These are phyloP conservation scores for Lactarius akahatsu DNA, from an alignment of 768 basidiomycete genomes.

Conservation along the genomic window DNA sequence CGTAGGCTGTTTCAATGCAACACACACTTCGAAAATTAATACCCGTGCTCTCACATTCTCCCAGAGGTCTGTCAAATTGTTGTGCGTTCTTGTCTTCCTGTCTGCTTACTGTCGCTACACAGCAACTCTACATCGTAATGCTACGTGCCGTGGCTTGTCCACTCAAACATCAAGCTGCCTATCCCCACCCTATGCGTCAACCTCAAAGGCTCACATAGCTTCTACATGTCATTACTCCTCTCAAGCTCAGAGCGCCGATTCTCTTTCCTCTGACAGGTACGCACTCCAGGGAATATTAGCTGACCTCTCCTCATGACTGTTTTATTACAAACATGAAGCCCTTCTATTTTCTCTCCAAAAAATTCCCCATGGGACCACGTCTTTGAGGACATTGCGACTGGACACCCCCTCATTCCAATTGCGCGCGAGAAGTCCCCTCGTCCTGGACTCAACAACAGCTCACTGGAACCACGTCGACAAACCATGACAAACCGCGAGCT, in stretches of 20 bases:
- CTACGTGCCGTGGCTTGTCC: background rate
- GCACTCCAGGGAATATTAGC: background rate
- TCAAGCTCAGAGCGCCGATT: slow-evolving; percentile 2
- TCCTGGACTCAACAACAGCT: slow-evolving; percentile 8
- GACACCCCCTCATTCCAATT: slow-evolving; percentile 29
- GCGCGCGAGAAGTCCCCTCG: slow-evolving; percentile 17
- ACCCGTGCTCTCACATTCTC: background rate
- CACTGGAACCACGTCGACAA: slow-evolving; percentile 42
- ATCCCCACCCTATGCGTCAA: background rate
- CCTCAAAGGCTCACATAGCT: background rate
- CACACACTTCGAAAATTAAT: background rate
- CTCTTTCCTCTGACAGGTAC: slow-evolving; percentile 21
- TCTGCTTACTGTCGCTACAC: background rate
- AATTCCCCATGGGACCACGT: slow-evolving; percentile 53
- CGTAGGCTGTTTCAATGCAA: background rate
- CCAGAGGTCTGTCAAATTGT: slow-evolving; percentile 7
- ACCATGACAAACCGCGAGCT: slow-evolving; percentile 69
- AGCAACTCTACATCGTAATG: background rate
- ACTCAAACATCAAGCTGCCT: background rate
- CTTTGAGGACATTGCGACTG: slow-evolving; percentile 45
- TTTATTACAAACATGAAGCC: background rate
- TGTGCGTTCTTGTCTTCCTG: background rate
- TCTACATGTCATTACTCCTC: slow-evolving; percentile 15
- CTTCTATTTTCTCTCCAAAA: slow-evolving; percentile 34
- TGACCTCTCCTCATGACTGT: background rate